Percentiles rank a stretch among this genome's conserved stretches.
Conservation (phyloP, 345 rosid genomes). For the Aquilaria sinensis region DNA sequence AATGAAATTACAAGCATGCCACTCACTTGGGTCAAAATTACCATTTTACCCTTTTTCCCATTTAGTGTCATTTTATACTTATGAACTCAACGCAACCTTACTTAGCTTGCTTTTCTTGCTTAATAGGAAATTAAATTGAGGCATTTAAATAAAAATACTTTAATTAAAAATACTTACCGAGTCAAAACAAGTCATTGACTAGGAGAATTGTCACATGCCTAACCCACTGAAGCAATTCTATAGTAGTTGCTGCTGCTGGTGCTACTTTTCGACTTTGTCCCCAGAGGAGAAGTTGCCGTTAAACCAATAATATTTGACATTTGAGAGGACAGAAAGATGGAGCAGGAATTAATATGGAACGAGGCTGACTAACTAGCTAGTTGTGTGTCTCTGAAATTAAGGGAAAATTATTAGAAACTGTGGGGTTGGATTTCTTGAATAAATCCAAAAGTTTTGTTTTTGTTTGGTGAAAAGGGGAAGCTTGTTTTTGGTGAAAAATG, state of each 20-base stretch:
- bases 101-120: no score
- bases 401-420: slow-evolving; percentile 5
- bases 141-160: no score
- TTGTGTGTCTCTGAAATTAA: slow-evolving; percentile 8
- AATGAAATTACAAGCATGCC: no score
- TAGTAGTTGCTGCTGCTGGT: slow-evolving; percentile 6
- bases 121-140: no score
- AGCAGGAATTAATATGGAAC: not conserved
- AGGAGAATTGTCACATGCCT: no score
- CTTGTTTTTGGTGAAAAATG: slow-evolving; percentile 17
- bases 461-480: not conserved
- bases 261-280: slow-evolving; percentile 38
- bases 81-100: no score
- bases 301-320: slow-evolving; percentile 64
- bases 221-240: slow-evolving; percentile 17
- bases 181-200: no score
- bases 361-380: not conserved
- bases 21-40: no score
- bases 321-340: slow-evolving; percentile 4
- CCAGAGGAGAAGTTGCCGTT: slow-evolving; percentile 66
- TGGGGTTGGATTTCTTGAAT: slow-evolving; percentile 11
- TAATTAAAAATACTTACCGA: no score
- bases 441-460: slow-evolving; percentile 2
- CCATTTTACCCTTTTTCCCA: no score
- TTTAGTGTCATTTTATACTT: no score